Percentiles rank a stretch among this genome's conserved stretches.
Evolutionary conservation across 176 grass and related monocot species (phyloP).

Genomic region (Avena atlantica): DNA sequence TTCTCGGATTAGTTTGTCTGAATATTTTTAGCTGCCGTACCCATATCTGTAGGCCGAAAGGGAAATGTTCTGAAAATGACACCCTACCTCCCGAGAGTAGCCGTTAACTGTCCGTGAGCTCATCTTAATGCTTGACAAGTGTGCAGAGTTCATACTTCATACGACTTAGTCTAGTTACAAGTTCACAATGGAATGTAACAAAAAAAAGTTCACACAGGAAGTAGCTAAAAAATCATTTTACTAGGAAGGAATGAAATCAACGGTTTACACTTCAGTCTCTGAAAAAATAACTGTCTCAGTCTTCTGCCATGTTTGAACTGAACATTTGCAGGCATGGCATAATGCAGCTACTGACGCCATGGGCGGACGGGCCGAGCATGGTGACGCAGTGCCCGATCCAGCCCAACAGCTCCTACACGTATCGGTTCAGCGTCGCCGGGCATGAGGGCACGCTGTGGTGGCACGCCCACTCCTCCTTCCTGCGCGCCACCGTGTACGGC

Average conservation of each 20-base stretch:
- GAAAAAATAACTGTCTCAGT: background rate
- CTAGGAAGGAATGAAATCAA: background rate
- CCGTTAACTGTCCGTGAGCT: constrained; percentile 6
- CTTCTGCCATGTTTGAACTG: background rate
- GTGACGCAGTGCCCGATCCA: constrained; percentile 69
- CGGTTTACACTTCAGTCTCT: background rate
- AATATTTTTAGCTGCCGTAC: background rate
- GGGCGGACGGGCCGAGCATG: constrained; percentile 66
- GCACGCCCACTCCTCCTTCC: constrained; percentile 70
- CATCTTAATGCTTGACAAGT: constrained; percentile 20
- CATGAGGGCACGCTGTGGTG: constrained; percentile 90
- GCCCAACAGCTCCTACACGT: constrained; percentile 58
- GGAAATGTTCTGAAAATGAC: constrained; percentile 47
- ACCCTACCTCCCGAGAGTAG: constrained; percentile 41
- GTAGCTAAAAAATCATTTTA: constrained; percentile 1
- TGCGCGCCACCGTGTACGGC: constrained; percentile 76
- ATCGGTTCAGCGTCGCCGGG: constrained; percentile 64
- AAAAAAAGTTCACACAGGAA: constrained; percentile 6
- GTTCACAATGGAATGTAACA: background rate
- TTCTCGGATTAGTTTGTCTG: constrained; percentile 19
- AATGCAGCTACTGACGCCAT: constrained; percentile 54
- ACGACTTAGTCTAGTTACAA: background rate
- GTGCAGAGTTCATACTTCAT: constrained; percentile 3
- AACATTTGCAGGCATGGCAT: constrained; percentile 59
- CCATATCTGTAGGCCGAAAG: constrained; percentile 26